Conservation (phyloP, 106 monocot species). For the Phalaenopsis aphrodite region DNA sequence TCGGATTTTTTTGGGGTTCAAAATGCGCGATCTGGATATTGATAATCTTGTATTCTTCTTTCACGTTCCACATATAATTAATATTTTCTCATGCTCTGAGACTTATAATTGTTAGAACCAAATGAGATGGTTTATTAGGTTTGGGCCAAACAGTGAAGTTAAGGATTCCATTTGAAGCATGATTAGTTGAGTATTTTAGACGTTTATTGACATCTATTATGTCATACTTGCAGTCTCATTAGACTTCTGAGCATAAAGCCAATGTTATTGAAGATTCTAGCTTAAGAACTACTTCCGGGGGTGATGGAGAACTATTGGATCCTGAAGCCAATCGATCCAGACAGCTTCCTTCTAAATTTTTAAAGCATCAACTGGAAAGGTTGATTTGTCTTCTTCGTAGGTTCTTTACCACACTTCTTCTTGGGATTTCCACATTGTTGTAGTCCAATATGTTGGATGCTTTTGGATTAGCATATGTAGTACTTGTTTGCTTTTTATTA, state of each 20-base stretch:
- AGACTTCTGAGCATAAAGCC: constrained; percentile 18
- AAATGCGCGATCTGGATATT: background rate
- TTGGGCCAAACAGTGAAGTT: background rate
- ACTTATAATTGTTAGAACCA: background rate
- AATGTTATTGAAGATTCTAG: constrained; percentile 39
- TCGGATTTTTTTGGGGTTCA: no score
- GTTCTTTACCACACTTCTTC: constrained; percentile 16
- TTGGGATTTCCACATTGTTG: background rate
- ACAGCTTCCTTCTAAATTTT: constrained; percentile 22
- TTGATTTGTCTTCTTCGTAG: constrained; percentile 52
- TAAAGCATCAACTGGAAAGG: constrained; percentile 32
- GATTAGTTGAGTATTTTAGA: background rate
- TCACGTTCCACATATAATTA: background rate
- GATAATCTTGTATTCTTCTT: background rate
- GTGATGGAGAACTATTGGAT: constrained; percentile 18
- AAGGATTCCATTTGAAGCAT: background rate
- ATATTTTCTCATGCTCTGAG: background rate
- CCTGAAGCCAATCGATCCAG: constrained; percentile 4
- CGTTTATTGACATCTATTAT: background rate
- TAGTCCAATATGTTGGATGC: background rate
- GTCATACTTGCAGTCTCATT: constrained; percentile 26
- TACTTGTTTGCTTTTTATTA: background rate
- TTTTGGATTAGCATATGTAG: background rate
- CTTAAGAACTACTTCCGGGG: constrained; percentile 13
- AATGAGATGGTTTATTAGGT: background rate